phyloP scores from a whole-genome alignment of 139 green algal species.

The Deuterostichococcus epilithicus region DNA sequence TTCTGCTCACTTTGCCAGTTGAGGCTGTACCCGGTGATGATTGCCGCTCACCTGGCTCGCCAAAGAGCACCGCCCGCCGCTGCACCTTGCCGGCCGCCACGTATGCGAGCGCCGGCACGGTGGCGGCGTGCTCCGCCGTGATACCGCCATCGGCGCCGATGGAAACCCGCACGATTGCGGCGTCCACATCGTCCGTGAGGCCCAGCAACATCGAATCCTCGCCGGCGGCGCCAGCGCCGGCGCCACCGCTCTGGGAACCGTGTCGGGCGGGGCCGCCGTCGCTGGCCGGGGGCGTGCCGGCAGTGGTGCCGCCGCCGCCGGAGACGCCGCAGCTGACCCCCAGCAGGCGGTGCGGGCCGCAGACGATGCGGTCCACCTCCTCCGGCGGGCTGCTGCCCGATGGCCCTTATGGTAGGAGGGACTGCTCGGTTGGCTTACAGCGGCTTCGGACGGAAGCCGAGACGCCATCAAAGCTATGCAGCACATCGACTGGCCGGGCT shows the following conservation, averaged over 20 bases:
- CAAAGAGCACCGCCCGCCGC: background rate
- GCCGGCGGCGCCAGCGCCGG: background rate
- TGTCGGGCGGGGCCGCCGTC: too few relatives aligned
- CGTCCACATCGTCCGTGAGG: constrained; percentile 11
- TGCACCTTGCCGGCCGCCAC: constrained; percentile 5
- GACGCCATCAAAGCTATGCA: too few relatives aligned
- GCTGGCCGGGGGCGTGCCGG: too few relatives aligned
- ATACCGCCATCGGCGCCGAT: background rate
- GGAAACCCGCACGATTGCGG: background rate
- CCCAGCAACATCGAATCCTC: background rate
- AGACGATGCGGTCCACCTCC: background rate
- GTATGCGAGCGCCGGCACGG: constrained; percentile 4
- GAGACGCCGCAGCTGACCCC: background rate
- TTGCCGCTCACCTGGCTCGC: background rate
- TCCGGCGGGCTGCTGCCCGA: too few relatives aligned
- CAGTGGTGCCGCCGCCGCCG: background rate
- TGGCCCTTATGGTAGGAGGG: too few relatives aligned
- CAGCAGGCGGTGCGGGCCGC: background rate
- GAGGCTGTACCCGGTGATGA: background rate
- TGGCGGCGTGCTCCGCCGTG: background rate
- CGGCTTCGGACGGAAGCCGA: too few relatives aligned
- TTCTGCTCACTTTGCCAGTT: too few relatives aligned
- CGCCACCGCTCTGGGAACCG: too few relatives aligned
- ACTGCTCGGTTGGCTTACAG: too few relatives aligned
- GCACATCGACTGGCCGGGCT: too few relatives aligned